Conservation (phyloP, 2,329 filamentous ascomycete genomes). For the Dactylellina parvicollis region DNA sequence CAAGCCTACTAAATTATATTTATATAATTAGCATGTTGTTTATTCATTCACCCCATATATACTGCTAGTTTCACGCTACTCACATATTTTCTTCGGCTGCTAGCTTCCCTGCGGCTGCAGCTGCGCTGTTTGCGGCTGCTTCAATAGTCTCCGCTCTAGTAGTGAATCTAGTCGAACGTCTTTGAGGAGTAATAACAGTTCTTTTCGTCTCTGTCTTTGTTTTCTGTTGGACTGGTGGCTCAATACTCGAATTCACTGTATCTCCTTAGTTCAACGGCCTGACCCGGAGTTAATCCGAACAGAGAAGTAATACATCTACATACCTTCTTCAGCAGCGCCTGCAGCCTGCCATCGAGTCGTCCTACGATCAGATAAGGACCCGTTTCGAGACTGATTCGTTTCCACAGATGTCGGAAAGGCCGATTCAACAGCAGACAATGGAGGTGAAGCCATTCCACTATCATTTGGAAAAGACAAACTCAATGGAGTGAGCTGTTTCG, state of each 20-base stretch:
- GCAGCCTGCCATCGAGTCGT: conserved; percentile 1
- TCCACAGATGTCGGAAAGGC: not conserved
- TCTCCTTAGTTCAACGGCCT: too few relatives aligned
- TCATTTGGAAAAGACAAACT: not conserved
- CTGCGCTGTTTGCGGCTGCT: not conserved
- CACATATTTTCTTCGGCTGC: not conserved
- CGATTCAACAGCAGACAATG: not conserved
- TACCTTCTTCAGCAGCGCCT: not conserved
- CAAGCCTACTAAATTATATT: too few relatives aligned
- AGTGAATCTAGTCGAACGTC: not conserved
- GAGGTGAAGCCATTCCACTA: not conserved
- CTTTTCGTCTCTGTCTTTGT: not conserved
- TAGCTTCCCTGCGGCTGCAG: not conserved
- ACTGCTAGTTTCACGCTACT: not conserved
- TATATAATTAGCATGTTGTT: too few relatives aligned
- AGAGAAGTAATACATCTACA: too few relatives aligned
- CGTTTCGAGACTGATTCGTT: not conserved
- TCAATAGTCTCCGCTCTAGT: too few relatives aligned
- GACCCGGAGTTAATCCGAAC: not conserved
- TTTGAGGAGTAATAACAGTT: not conserved
- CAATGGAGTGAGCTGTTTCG: not conserved
- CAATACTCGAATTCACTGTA: not conserved
- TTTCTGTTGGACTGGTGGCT: not conserved
- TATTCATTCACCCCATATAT: not conserved
- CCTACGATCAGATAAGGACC: not conserved